phyloP scores from a whole-genome alignment of 208 protist genomes.

The Trypanosoma melophagium region DNA sequence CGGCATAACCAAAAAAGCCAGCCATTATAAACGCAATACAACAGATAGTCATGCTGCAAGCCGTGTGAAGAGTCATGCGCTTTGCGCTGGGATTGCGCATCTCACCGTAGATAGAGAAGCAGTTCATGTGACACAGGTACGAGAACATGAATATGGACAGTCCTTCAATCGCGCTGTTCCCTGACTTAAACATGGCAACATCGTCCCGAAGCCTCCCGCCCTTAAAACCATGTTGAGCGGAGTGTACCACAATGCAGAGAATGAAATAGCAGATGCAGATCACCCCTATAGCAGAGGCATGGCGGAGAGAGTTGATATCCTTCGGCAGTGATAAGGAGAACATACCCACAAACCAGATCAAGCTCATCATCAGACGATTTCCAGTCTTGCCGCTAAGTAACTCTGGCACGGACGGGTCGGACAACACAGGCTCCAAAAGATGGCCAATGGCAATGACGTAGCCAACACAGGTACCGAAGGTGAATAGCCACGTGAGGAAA shows the following conservation, averaged over 20 bases:
- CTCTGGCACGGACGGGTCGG: constrained; percentile 36
- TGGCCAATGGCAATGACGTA: constrained; percentile 84
- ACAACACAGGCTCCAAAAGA: constrained; percentile 47
- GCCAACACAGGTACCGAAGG: constrained; percentile 77
- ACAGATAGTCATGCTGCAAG: constrained; percentile 65
- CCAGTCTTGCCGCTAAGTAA: constrained; percentile 51
- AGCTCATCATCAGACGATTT: constrained; percentile 51
- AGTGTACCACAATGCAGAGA: constrained; percentile 71
- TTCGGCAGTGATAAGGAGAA: constrained; percentile 77
- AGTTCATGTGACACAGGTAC: no score
- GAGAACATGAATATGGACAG: constrained; percentile 84
- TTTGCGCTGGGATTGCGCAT: constrained; percentile 41
- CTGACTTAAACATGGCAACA: constrained; percentile 57
- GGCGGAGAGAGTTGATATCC: constrained; percentile 85
- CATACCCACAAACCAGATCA: constrained; percentile 74
- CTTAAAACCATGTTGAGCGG: constrained; percentile 49
- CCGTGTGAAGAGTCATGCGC: constrained; percentile 51
- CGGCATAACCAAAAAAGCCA: constrained; percentile 77
- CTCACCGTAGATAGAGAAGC: constrained; percentile 72
- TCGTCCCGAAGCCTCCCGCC: constrained; percentile 53
- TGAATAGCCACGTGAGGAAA: constrained; percentile 82
- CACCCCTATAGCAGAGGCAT: constrained; percentile 71
- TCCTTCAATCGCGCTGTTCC: constrained; percentile 60
- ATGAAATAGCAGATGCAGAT: constrained; percentile 79
- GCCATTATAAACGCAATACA: constrained; percentile 69